Evolutionary conservation across 352 stramenopile species (phyloP).

Genomic region (Thalassiosira exigua): DNA sequence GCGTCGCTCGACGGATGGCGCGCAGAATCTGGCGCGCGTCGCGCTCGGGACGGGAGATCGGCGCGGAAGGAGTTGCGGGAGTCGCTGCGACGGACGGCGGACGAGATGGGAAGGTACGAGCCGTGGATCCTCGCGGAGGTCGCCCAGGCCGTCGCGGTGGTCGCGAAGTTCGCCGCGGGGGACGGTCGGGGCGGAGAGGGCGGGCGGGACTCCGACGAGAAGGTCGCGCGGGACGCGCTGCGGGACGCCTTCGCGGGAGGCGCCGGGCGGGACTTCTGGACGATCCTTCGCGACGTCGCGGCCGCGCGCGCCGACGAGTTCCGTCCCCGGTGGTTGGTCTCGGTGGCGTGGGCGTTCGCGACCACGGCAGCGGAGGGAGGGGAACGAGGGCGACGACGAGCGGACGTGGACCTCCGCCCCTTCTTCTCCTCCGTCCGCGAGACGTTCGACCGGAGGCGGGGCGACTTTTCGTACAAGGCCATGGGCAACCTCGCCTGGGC

Average conservation of each 20-base stretch:
- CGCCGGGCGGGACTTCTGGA: too few species aligned
- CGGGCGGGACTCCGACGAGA: background rate
- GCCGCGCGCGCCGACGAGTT: background rate
- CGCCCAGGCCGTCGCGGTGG: background rate
- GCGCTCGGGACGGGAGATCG: background rate
- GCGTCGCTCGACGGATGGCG: too few species aligned
- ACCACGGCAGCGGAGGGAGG: background rate
- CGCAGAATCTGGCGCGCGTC: too few species aligned
- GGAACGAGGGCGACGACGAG: background rate
- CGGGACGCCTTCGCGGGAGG: too few species aligned
- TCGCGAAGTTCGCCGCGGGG: background rate
- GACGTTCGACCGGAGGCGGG: conserved; percentile 16
- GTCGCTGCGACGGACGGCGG: background rate
- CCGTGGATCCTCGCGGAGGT: background rate
- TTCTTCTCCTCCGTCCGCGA: conserved; percentile 24
- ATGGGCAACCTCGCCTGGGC: conserved; percentile 46
- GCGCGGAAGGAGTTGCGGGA: background rate
- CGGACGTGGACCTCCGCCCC: conserved; percentile 19
- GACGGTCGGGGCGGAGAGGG: background rate
- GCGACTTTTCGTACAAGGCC: conserved; percentile 34
- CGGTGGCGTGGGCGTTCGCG: conserved; percentile 9
- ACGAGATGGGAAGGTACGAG: background rate
- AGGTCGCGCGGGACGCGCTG: too few species aligned
- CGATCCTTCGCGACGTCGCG: background rate
- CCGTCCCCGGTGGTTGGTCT: background rate